phyloP scores from a whole-genome alignment of 2,329 filamentous ascomycete species.

The Aureobasidium pullulans region DNA sequence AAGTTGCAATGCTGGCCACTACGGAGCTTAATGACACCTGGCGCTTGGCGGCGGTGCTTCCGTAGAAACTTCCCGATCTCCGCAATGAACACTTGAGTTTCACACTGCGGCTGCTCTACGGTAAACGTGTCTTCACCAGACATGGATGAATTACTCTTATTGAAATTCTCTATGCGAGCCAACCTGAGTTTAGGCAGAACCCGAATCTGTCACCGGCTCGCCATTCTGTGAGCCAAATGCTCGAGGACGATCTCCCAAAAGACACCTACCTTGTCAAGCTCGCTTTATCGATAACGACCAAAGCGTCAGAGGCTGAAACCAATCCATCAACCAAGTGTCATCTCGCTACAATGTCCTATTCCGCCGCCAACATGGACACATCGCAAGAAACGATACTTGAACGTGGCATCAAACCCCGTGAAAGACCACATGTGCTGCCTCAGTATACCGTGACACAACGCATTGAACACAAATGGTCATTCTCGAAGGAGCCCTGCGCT shows the following conservation, averaged over 20 bases:
- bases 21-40: not conserved
- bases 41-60: not conserved
- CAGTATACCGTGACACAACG: too few species aligned
- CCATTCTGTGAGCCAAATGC: not conserved
- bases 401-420: too few species aligned
- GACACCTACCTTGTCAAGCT: not conserved
- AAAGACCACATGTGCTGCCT: too few species aligned
- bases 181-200: not conserved
- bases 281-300: not conserved
- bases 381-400: too few species aligned
- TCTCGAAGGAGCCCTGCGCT: not conserved
- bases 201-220: not conserved
- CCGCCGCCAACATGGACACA: too few species aligned
- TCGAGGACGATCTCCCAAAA: not conserved
- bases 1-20: not conserved
- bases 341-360: too few species aligned
- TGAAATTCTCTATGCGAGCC: not conserved
- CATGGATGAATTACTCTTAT: not conserved
- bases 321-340: too few species aligned
- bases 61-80: not conserved
- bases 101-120: not conserved
- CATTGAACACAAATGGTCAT: not conserved
- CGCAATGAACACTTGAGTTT: not conserved
- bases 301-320: too few species aligned
- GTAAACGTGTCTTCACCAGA: slow-evolving; percentile 4